Evolutionary conservation across 805 yeast genomes (phyloP).

Genomic region (Candida tibetensis): DNA sequence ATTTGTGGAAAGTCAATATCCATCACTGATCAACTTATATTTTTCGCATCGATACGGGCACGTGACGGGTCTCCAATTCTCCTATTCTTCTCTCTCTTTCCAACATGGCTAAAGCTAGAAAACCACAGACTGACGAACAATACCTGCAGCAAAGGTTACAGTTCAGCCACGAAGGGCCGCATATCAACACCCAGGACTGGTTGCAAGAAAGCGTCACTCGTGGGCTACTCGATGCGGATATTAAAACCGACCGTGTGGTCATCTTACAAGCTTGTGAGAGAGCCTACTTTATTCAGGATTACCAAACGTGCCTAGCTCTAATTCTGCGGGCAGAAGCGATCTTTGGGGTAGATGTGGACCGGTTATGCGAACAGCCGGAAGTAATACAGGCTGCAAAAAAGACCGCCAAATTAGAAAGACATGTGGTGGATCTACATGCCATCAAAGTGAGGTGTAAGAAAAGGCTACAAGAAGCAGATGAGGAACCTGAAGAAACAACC

Average conservation of each 20-base stretch:
- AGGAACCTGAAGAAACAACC: too few relatives aligned
- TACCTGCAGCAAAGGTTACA: conserved; percentile 49
- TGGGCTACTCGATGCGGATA: conserved; percentile 24
- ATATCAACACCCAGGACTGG: conserved; percentile 46
- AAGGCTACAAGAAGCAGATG: neutral
- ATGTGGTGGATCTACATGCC: conserved; percentile 49
- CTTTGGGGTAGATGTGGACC: conserved; percentile 22
- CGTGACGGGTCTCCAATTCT: too few relatives aligned
- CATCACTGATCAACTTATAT: too few relatives aligned
- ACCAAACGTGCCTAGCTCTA: conserved; percentile 44
- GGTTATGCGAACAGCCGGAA: conserved; percentile 16
- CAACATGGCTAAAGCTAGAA: conserved; percentile 40
- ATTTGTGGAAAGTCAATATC: too few relatives aligned
- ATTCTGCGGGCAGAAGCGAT: conserved; percentile 26
- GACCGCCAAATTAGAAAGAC: conserved; percentile 43
- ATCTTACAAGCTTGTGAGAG: conserved; percentile 61
- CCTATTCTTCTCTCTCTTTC: too few relatives aligned
- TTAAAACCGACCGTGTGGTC: conserved; percentile 54
- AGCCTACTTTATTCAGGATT: conserved; percentile 56
- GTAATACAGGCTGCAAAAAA: conserved; percentile 17
- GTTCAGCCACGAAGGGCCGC: conserved; percentile 58
- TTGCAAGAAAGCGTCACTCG: conserved; percentile 26
- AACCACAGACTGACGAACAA: conserved; percentile 69
- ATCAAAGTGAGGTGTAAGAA: conserved; percentile 34
- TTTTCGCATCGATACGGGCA: too few relatives aligned